Percentiles rank a stretch among this genome's conserved stretches.
Evolutionary conservation across 306 rosid genomes (phyloP).

Genomic region (Delonix regia): DNA sequence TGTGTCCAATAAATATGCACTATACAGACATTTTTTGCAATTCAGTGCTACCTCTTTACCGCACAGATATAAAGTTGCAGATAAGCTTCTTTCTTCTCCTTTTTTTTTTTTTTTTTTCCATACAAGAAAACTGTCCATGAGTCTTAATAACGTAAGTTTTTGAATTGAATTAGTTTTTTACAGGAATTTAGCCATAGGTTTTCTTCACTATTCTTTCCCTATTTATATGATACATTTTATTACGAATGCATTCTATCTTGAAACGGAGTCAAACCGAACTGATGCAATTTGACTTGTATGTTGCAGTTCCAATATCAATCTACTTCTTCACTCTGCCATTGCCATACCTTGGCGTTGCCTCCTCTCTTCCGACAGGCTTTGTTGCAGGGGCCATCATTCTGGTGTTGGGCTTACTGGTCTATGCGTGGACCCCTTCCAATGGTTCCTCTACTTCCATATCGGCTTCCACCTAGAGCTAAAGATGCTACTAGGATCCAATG

Average conservation of each 20-base stretch:
- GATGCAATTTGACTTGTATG: conserved; percentile 29
- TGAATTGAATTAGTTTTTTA: background rate
- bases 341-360: conserved; percentile 76
- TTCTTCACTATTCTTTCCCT: background rate
- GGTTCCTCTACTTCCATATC: conserved; percentile 51
- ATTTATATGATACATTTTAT: background rate
- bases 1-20: background rate
- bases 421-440: conserved; percentile 69
- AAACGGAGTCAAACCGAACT: conserved; percentile 22
- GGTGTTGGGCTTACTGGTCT: conserved; percentile 65
- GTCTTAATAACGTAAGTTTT: background rate
- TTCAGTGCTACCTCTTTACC: background rate
- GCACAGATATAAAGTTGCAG: background rate
- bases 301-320: conserved; percentile 82
- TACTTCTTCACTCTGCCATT: conserved; percentile 81
- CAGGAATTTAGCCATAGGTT: background rate
- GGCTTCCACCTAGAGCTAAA: conserved; percentile 36
- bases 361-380: conserved; percentile 81
- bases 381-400: conserved; percentile 73
- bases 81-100: no score
- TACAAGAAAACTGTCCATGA: background rate
- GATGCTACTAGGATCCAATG: background rate
- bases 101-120: no score
- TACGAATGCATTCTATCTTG: conserved; percentile 8
- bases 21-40: background rate